phyloP scores from a whole-genome alignment of 345 rosid genomes.

The Noccaea caerulescens region DNA sequence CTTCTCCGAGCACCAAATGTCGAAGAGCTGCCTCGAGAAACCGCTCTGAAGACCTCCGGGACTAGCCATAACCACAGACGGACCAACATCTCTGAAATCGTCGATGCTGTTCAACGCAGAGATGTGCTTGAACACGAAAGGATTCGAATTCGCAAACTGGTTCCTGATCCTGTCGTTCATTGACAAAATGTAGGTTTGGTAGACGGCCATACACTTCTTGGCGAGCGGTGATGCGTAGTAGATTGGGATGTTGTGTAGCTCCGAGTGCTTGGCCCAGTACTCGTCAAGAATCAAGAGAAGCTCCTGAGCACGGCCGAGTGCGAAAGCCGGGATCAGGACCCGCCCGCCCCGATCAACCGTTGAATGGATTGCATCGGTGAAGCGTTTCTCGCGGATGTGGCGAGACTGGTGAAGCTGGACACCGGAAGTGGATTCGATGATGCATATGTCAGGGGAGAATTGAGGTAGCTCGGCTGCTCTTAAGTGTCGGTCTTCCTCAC shows the following conservation, averaged over 20 bases:
- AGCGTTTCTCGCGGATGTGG: conserved; percentile 86
- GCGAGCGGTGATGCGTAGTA: conserved; percentile 97
- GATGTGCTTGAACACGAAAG: conserved; percentile 91
- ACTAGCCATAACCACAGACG: conserved; percentile 95
- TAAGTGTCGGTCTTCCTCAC: conserved; percentile 95
- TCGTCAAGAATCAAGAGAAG: conserved; percentile 86
- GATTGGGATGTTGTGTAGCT: conserved; percentile 87
- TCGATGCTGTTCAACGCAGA: conserved; percentile 82
- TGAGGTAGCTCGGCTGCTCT: conserved; percentile 96
- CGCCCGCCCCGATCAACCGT: conserved; percentile 91
- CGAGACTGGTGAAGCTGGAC: conserved; percentile 97
- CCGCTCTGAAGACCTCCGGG: conserved; percentile 95
- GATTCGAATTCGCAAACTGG: conserved; percentile 91
- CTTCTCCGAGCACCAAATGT: conserved; percentile 90
- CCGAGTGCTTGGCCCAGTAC: conserved; percentile 87
- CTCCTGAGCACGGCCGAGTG: conserved; percentile 87
- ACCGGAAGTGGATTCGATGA: conserved; percentile 94
- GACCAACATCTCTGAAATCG: conserved; percentile 82
- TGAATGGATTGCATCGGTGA: conserved; percentile 89
- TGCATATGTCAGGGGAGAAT: conserved; percentile 94
- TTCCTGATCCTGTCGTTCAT: conserved; percentile 93
- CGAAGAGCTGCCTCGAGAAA: conserved; percentile 86
- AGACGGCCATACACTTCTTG: conserved; percentile 92
- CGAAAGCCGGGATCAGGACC: conserved; percentile 82
- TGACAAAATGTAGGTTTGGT: conserved; percentile 91